phyloP scores from a whole-genome alignment of 2,329 filamentous ascomycete genomes.

The Aspergillus ibericus region DNA sequence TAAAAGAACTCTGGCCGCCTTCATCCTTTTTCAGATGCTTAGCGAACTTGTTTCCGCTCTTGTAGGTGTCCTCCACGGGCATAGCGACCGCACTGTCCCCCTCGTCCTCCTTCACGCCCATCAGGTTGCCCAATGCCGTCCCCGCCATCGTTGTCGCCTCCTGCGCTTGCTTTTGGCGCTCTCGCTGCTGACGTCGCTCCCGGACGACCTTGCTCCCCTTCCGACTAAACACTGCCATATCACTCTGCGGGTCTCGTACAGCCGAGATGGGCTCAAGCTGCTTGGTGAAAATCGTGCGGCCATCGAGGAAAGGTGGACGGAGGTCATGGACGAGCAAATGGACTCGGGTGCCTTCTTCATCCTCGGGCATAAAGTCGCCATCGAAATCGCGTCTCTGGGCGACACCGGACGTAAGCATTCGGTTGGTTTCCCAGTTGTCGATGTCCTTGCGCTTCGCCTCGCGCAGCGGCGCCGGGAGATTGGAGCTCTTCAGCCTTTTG shows the following conservation, averaged over 20 bases:
- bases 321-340: slow-evolving; percentile 93
- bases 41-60: slow-evolving; percentile 75
- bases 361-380: slow-evolving; percentile 75
- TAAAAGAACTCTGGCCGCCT: slow-evolving; percentile 82
- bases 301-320: slow-evolving; percentile 90
- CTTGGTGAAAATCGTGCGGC: slow-evolving; percentile 93
- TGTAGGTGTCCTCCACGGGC: slow-evolving; percentile 69
- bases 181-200: slow-evolving; percentile 86
- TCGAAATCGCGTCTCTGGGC: slow-evolving; percentile 83
- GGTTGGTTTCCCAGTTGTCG: slow-evolving; percentile 97
- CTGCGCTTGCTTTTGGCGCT: slow-evolving; percentile 90
- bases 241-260: slow-evolving; percentile 89
- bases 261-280: slow-evolving; percentile 93
- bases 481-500: slow-evolving; percentile 41
- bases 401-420: slow-evolving; percentile 95
- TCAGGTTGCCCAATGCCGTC: slow-evolving; percentile 88
- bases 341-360: slow-evolving; percentile 84
- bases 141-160: slow-evolving; percentile 91
- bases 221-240: slow-evolving; percentile 97
- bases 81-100: slow-evolving; percentile 80
- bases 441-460: slow-evolving; percentile 79
- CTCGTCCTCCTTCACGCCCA: slow-evolving; percentile 91
- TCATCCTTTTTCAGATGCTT: slow-evolving; percentile 85
- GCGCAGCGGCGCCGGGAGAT: slow-evolving; percentile 37
- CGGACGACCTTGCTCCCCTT: slow-evolving; percentile 93